phyloP scores from a whole-genome alignment of 176 grass and related monocot species.

The Rhipidocladum racemiflorum region DNA sequence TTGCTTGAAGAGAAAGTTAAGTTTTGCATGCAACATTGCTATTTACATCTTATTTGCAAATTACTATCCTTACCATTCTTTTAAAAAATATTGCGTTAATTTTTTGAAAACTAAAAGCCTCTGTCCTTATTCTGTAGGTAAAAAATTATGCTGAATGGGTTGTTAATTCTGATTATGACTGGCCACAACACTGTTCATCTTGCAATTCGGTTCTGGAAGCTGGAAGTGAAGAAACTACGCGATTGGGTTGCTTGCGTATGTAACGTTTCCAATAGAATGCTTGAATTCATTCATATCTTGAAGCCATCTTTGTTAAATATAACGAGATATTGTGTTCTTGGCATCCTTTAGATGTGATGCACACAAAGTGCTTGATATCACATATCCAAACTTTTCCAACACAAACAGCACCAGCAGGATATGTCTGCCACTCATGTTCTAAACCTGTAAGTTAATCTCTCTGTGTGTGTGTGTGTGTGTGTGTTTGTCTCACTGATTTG shows the following conservation, averaged over 20 bases:
- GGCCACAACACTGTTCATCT: slow-evolving; percentile 84
- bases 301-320: slow-evolving; percentile 25
- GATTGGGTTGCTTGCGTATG: slow-evolving; percentile 99
- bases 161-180: slow-evolving; percentile 93
- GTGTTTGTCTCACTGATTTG: not conserved
- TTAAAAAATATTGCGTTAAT: not conserved
- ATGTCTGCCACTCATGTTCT: slow-evolving; percentile 82
- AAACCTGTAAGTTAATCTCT: slow-evolving; percentile 56
- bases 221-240: slow-evolving; percentile 73
- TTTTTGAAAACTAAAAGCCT: slow-evolving; percentile 23
- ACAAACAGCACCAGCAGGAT: slow-evolving; percentile 91
- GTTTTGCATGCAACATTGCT: not conserved
- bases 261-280: slow-evolving; percentile 31
- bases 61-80: not conserved
- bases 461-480: not conserved
- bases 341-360: slow-evolving; percentile 67
- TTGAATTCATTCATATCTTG: slow-evolving; percentile 30
- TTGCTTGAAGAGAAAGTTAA: not conserved
- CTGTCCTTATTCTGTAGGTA: slow-evolving; percentile 53
- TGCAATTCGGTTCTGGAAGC: slow-evolving; percentile 78
- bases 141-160: slow-evolving; percentile 99
- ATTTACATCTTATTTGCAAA: not conserved
- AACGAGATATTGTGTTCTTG: slow-evolving; percentile 4
- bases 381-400: slow-evolving; percentile 70
- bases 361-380: slow-evolving; percentile 87